These are phyloP conservation scores for Dovyalis caffra DNA, from an alignment of 345 rosid genomes.

Conservation along the genomic window DNA sequence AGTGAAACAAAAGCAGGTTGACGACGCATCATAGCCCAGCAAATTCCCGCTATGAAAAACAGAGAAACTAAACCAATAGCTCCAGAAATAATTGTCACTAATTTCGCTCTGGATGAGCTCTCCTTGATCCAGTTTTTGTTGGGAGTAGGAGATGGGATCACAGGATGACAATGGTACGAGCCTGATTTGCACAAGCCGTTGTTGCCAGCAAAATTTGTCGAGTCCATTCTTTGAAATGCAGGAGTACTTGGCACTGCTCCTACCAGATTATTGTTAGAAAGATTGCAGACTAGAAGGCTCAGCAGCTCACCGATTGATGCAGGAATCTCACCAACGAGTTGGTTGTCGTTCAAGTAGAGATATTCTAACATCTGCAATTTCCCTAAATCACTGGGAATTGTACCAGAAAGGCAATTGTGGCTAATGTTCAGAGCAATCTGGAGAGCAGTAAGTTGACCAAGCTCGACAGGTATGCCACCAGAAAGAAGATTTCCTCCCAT, in stretches of 20 bases:
- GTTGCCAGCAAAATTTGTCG: neutral
- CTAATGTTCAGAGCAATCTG: neutral
- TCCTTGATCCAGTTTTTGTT: neutral
- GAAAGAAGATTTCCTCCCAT: neutral
- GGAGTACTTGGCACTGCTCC: neutral
- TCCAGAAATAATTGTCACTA: neutral
- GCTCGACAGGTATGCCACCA: neutral
- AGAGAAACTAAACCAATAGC: neutral
- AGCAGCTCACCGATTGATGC: neutral
- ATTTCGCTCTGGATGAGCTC: neutral
- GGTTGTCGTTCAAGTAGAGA: neutral
- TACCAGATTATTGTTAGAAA: neutral
- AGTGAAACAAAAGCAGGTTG: neutral
- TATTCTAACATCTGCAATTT: neutral
- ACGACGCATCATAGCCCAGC: neutral
- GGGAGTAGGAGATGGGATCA: neutral
- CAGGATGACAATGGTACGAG: neutral
- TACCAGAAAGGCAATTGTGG: neutral
- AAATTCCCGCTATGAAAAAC: neutral
- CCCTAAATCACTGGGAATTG: neutral
- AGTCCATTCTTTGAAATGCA: neutral
- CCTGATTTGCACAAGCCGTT: slow-evolving; percentile 2
- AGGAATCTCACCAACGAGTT: neutral
- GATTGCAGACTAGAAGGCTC: neutral
- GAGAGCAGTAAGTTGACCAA: neutral